These are phyloP conservation scores for Alternaria gaisen DNA, from an alignment of 2,329 filamentous ascomycete genomes.

Conservation along the genomic window DNA sequence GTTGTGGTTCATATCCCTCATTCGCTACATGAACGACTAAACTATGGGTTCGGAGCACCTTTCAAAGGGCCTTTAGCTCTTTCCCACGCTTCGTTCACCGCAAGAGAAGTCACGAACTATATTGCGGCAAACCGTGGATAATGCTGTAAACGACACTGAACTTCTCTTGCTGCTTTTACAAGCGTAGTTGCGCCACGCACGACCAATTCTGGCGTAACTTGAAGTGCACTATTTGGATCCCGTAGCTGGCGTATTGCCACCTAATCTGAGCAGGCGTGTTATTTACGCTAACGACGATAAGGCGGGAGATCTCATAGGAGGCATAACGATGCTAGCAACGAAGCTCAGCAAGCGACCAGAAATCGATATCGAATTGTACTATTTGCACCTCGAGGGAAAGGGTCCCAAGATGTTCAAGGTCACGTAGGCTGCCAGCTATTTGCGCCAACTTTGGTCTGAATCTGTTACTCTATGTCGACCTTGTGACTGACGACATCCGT, in stretches of 20 bases:
- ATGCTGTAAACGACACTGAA: background rate
- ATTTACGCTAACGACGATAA: background rate
- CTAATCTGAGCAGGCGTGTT: background rate
- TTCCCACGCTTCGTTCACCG: background rate
- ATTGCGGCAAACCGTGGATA: background rate
- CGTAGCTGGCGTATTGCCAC: background rate
- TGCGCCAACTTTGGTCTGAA: too few species aligned
- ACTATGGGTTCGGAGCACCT: background rate
- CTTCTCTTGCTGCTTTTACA: background rate
- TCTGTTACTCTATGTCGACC: too few species aligned
- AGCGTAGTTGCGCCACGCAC: background rate
- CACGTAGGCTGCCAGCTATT: too few species aligned
- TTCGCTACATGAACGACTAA: background rate
- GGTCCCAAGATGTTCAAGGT: too few species aligned
- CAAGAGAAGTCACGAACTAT: too few species aligned
- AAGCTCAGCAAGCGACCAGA: background rate
- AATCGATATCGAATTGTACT: background rate
- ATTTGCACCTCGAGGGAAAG: background rate
- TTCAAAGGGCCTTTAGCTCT: background rate
- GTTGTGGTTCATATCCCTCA: background rate
- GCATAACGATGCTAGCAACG: background rate
- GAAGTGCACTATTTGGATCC: background rate
- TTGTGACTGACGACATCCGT: too few species aligned
- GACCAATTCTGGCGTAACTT: background rate
- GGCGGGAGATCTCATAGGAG: background rate